A percentile compares a stretch with the other conserved stretches of the same genome.
Conservation (phyloP, 805 yeast genomes). For the Cyberlindnera xishuangbannaensis region DNA sequence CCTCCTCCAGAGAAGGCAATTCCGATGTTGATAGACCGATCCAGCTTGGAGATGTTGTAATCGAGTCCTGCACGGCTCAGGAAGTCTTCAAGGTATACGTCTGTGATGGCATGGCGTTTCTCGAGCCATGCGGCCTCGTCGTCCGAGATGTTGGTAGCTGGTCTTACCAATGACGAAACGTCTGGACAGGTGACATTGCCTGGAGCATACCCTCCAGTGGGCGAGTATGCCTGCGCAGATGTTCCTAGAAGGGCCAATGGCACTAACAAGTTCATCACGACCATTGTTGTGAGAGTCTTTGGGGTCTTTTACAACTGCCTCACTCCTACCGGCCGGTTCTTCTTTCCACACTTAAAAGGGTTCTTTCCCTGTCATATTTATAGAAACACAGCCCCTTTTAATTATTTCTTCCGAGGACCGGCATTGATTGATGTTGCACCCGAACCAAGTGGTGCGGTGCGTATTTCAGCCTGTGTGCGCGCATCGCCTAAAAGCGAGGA, state of each 20-base stretch:
- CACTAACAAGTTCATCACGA: too few species aligned
- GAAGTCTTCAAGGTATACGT: constrained; percentile 25
- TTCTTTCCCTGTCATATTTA: too few species aligned
- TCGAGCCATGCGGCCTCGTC: constrained; percentile 50
- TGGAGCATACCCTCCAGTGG: constrained; percentile 57
- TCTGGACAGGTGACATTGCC: constrained; percentile 50
- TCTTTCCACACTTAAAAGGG: too few species aligned
- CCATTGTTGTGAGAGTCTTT: too few species aligned
- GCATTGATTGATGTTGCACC: too few species aligned
- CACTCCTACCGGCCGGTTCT: too few species aligned
- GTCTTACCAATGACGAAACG: constrained; percentile 30
- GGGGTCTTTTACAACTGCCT: too few species aligned
- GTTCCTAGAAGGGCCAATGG: not conserved
- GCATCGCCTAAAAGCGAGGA: too few species aligned
- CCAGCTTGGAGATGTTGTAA: constrained; percentile 36
- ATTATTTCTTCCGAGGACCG: too few species aligned
- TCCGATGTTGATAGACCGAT: constrained; percentile 43
- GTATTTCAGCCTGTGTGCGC: too few species aligned
- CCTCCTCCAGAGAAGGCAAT: constrained; percentile 84
- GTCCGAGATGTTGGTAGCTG: constrained; percentile 42
- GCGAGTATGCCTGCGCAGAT: constrained; percentile 39
- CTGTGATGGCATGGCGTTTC: constrained; percentile 29
- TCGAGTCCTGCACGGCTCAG: constrained; percentile 42
- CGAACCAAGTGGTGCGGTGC: too few species aligned
- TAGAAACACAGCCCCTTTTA: too few species aligned